phyloP scores from a whole-genome alignment of 371 early-diverging fungal genomes.

The Mortierella sp. region DNA sequence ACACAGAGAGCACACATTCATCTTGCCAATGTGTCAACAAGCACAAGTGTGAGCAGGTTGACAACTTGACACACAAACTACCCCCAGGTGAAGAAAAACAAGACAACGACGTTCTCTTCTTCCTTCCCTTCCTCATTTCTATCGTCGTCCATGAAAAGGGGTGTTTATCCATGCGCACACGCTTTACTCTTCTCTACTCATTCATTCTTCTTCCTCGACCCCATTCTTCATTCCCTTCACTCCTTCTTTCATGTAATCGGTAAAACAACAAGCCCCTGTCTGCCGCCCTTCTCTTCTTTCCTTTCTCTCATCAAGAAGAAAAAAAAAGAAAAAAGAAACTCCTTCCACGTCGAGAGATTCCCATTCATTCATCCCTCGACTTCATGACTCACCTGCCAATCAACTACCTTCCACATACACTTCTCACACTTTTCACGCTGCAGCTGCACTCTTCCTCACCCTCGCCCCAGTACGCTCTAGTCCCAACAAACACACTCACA shows the following conservation, averaged over 20 bases:
- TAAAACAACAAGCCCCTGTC: not conserved
- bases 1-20: too few species aligned
- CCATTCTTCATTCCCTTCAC: not conserved
- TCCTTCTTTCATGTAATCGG: constrained; percentile 6
- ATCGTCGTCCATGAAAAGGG: not conserved
- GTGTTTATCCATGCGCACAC: too few species aligned
- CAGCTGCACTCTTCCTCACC: not conserved
- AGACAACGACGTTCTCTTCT: too few species aligned
- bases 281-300: not conserved
- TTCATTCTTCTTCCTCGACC: not conserved
- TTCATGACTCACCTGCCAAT: not conserved
- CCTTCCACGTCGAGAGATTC: not conserved
- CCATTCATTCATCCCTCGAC: not conserved
- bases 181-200: too few species aligned
- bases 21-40: too few species aligned
- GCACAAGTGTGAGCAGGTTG: too few species aligned
- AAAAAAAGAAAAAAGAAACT: not conserved
- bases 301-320: not conserved
- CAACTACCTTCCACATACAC: not conserved
- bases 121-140: too few species aligned
- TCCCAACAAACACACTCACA: not conserved
- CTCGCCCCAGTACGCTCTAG: not conserved
- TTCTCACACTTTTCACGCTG: not conserved
- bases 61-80: too few species aligned
- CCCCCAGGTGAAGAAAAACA: too few species aligned